A percentile compares a stretch with the other conserved stretches of the same genome.
Evolutionary conservation across 78 protist species (phyloP).

Genomic region (Speleostelium caveatum): DNA sequence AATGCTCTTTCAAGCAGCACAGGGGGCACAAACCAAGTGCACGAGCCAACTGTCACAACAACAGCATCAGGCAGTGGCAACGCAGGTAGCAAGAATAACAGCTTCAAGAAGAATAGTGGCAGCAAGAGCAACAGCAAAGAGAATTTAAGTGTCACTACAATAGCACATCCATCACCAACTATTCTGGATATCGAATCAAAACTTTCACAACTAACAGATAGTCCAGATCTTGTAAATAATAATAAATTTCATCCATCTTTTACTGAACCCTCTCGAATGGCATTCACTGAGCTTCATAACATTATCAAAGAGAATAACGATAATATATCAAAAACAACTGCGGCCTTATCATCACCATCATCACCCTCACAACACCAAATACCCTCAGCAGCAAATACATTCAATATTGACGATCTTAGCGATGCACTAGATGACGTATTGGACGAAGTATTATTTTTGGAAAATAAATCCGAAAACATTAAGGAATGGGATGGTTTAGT

Average conservation of each 20-base stretch:
- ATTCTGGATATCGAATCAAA: not conserved
- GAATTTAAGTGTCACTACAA: not conserved
- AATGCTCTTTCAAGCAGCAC: not conserved
- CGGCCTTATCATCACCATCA: not conserved
- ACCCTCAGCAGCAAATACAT: not conserved
- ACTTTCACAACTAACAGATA: too few relatives aligned
- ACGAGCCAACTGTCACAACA: not conserved
- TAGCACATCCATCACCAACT: not conserved
- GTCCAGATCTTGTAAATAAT: not conserved
- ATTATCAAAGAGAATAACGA: not conserved
- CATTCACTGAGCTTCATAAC: not conserved
- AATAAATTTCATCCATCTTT: not conserved
- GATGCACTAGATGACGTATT: slow-evolving; percentile 16
- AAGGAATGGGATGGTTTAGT: slow-evolving; percentile 23
- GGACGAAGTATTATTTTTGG: not conserved
- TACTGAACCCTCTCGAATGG: not conserved
- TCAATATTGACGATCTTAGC: slow-evolving; percentile 1
- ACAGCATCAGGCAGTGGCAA: not conserved
- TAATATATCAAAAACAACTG: too few relatives aligned
- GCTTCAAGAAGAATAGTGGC: not conserved
- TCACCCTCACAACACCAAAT: too few relatives aligned
- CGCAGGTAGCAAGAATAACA: not conserved
- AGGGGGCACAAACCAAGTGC: not conserved
- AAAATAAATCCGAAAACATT: not conserved
- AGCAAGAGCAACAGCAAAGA: not conserved